phyloP scores from a whole-genome alignment of 208 protist genomes.

The Naegleria lovaniensis region DNA sequence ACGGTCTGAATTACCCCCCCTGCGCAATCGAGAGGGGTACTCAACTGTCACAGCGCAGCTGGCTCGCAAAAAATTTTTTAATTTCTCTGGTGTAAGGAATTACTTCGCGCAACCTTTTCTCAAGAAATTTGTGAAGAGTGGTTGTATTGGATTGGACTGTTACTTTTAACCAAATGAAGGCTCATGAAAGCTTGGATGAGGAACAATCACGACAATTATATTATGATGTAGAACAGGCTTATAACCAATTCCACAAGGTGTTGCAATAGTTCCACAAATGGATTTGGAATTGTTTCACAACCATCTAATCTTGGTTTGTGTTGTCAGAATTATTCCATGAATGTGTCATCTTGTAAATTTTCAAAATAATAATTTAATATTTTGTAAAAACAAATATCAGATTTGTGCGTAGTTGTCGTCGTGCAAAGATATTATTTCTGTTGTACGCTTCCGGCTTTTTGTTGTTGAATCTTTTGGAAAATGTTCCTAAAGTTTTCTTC shows the following conservation, averaged over 20 bases:
- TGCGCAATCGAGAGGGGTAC: too few species aligned
- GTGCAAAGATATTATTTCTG: background rate
- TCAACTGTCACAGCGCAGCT: too few species aligned
- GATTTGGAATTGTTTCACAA: background rate
- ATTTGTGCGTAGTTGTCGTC: background rate
- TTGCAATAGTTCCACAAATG: conserved; percentile 12
- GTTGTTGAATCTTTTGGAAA: background rate
- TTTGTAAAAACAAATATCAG: background rate
- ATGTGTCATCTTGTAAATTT: background rate
- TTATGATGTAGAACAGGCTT: conserved; percentile 49
- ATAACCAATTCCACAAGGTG: conserved; percentile 39
- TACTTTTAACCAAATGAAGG: conserved; percentile 49
- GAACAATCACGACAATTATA: conserved; percentile 47
- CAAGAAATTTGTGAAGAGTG: too few species aligned
- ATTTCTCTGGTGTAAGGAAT: too few species aligned
- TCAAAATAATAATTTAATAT: background rate
- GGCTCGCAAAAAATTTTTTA: too few species aligned
- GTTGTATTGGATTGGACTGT: conserved; percentile 39
- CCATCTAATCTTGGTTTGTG: too few species aligned
- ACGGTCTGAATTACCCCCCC: too few species aligned
- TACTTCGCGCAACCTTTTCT: too few species aligned
- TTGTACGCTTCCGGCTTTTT: background rate
- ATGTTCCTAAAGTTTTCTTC: background rate
- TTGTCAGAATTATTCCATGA: background rate
- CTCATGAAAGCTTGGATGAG: conserved; percentile 44